Percentiles rank a stretch among this genome's conserved stretches.
Evolutionary conservation across 108 stramenopile species (phyloP).

Genomic region (Cyclotella atomus): DNA sequence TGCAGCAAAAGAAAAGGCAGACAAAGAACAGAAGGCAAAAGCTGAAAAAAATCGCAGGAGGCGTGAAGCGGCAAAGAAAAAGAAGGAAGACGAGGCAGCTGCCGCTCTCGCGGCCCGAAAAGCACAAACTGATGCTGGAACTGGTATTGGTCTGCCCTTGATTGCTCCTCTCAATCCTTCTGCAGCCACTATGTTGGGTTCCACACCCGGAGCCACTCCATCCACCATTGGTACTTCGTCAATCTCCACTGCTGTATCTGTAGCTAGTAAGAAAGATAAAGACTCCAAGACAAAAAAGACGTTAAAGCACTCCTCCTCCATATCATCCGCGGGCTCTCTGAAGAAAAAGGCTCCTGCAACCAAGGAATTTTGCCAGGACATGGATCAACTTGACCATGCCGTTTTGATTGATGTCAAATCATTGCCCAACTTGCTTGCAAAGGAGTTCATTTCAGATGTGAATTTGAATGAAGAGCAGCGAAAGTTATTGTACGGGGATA

Average conservation of each 20-base stretch:
- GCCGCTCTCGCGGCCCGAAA: too few species aligned
- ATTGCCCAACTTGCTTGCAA: constrained; percentile 55
- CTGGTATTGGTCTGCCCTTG: too few species aligned
- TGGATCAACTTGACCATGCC: constrained; percentile 81
- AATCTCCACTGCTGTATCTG: neutral
- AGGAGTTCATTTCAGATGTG: constrained; percentile 43
- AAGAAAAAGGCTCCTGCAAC: constrained; percentile 14
- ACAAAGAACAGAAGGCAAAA: neutral
- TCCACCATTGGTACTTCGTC: constrained; percentile 2
- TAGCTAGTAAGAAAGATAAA: constrained; percentile 1
- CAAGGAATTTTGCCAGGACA: constrained; percentile 69
- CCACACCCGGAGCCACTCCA: constrained; percentile 4
- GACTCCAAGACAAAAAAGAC: constrained; percentile 29
- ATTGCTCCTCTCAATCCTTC: too few species aligned
- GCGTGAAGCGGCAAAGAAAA: neutral
- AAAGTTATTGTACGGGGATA: constrained; percentile 63
- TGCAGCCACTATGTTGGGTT: too few species aligned
- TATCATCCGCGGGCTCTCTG: constrained; percentile 19
- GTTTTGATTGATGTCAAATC: constrained; percentile 70
- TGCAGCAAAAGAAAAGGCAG: constrained; percentile 6
- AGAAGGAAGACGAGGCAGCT: constrained; percentile 20
- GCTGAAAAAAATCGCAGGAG: neutral
- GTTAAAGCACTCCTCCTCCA: neutral
- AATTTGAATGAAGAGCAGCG: constrained; percentile 70
- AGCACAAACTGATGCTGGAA: too few species aligned